Conservation (phyloP, 306 rosid genomes). For the Citrullus mucosospermus region DNA sequence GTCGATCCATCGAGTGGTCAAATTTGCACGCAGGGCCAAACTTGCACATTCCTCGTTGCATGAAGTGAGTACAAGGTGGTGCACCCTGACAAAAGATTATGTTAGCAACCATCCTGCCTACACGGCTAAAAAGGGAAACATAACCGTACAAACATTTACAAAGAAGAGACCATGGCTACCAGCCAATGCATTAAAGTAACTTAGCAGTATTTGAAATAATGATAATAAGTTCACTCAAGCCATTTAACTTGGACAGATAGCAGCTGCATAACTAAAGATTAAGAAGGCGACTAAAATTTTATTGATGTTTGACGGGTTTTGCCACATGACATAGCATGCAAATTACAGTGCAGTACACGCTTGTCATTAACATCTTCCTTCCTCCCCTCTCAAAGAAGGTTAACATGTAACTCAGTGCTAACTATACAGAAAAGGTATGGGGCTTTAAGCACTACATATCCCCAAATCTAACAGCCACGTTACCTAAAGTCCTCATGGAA, state of each 20-base stretch:
- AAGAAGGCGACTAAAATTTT: neutral
- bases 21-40: constrained; percentile 86
- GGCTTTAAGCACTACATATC: neutral
- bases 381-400: neutral
- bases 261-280: neutral
- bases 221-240: neutral
- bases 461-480: neutral
- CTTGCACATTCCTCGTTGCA: constrained; percentile 81
- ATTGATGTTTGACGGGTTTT: neutral
- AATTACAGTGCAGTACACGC: neutral
- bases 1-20: constrained; percentile 77
- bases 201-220: neutral
- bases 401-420: neutral
- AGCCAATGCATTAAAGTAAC: neutral
- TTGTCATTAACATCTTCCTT: neutral
- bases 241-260: neutral
- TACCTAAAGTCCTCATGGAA: neutral
- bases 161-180: neutral
- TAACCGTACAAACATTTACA: neutral
- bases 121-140: neutral
- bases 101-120: neutral
- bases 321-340: neutral
- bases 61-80: constrained; percentile 73
- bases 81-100: constrained; percentile 63
- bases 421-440: neutral